Evolutionary conservation across 169 alveolate species (phyloP).

Genomic region (Plasmodium berghei): DNA sequence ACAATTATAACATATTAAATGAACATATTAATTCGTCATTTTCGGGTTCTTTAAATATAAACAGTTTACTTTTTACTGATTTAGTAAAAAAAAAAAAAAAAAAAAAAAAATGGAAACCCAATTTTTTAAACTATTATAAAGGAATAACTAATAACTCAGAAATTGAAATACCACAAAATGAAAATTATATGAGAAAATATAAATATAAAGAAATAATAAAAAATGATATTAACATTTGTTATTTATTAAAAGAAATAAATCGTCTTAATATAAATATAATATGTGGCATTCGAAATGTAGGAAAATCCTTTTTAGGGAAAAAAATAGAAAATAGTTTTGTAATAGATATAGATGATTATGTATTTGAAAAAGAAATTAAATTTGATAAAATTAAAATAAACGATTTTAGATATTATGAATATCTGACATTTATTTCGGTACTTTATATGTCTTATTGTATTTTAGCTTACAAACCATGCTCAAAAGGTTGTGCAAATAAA

Average conservation of each 20-base stretch:
- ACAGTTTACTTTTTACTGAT: no score
- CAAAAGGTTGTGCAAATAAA: background rate
- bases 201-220: conserved; percentile 17
- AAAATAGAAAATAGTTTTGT: conserved; percentile 21
- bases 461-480: background rate
- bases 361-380: conserved; percentile 15
- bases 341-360: conserved; percentile 41
- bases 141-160: no score
- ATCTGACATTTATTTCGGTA: conserved; percentile 28
- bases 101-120: no score
- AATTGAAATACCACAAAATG: background rate
- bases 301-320: conserved; percentile 26
- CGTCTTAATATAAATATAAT: conserved; percentile 15
- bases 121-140: no score
- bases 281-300: conserved; percentile 66
- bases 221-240: conserved; percentile 16
- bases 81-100: no score
- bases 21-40: no score
- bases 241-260: conserved; percentile 34
- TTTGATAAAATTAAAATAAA: conserved; percentile 22
- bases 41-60: no score
- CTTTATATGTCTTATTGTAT: conserved; percentile 16
- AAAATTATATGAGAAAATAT: conserved; percentile 34
- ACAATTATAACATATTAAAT: background rate
- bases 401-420: conserved; percentile 53